Evolutionary conservation across 1,284 basidiomycete genomes (phyloP).

Genomic region (Meira miltonrushii): DNA sequence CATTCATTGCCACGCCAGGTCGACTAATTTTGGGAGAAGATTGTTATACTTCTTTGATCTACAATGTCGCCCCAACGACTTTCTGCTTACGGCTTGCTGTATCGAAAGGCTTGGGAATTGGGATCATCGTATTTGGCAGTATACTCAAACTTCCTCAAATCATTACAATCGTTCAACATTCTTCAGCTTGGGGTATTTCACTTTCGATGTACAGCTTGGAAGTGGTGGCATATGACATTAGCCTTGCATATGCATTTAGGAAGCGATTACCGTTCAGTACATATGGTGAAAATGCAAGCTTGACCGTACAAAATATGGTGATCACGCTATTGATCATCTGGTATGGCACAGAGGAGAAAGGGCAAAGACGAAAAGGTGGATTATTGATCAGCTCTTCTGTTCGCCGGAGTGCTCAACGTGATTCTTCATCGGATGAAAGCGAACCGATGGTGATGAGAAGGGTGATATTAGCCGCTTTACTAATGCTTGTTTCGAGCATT

Average conservation of each 20-base stretch:
- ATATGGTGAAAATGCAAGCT: conserved; percentile 62
- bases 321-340: conserved; percentile 48
- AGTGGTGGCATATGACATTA: conserved; percentile 79
- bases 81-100: conserved; percentile 84
- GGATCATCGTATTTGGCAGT: conserved; percentile 84
- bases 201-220: conserved; percentile 59
- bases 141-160: conserved; percentile 94
- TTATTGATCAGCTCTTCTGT: not conserved
- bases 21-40: conserved; percentile 77
- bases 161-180: conserved; percentile 58
- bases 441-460: conserved; percentile 47
- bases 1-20: conserved; percentile 73
- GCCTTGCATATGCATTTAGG: conserved; percentile 71
- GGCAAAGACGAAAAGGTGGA: not conserved
- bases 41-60: conserved; percentile 85
- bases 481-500: conserved; percentile 75
- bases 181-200: conserved; percentile 75
- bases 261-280: conserved; percentile 86
- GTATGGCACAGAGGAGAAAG: conserved; percentile 27
- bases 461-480: conserved; percentile 75
- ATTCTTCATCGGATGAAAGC: not conserved
- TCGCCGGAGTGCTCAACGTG: no score
- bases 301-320: conserved; percentile 51
- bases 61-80: conserved; percentile 76
- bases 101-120: conserved; percentile 86